phyloP scores from a whole-genome alignment of 257 asterid genomes.

The Echium plantagineum region DNA sequence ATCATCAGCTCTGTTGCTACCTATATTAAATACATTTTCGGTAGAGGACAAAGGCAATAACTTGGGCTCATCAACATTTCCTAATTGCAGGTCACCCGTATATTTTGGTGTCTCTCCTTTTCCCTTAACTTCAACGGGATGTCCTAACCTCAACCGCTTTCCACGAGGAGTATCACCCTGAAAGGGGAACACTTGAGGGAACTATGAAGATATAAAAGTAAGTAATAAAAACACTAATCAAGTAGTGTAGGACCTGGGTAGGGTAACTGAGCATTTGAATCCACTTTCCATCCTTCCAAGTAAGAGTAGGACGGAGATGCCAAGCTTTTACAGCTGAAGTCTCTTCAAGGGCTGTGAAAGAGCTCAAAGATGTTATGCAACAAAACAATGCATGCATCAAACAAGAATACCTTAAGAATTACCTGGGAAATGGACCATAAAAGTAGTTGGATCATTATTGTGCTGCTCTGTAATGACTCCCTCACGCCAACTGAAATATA shows the following conservation, averaged over 20 bases:
- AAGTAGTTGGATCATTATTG: conserved; percentile 49
- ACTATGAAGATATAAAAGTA: neutral
- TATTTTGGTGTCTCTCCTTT: neutral
- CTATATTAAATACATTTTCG: conserved; percentile 35
- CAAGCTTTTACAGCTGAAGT: too few relatives aligned
- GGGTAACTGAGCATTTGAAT: too few relatives aligned
- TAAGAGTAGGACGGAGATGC: too few relatives aligned
- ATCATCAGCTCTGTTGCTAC: conserved; percentile 38
- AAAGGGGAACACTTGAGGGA: conserved; percentile 7
- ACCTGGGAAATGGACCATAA: conserved; percentile 78
- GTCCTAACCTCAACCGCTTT: conserved; percentile 61
- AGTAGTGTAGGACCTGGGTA: neutral
- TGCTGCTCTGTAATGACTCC: conserved; percentile 74
- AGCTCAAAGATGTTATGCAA: conserved; percentile 9
- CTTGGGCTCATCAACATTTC: conserved; percentile 32
- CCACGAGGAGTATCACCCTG: conserved; percentile 84
- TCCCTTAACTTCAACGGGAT: conserved; percentile 9
- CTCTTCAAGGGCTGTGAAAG: neutral
- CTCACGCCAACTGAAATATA: conserved; percentile 68
- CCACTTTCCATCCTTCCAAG: too few relatives aligned
- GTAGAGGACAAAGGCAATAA: too few relatives aligned
- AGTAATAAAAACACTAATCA: too few relatives aligned
- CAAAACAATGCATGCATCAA: conserved; percentile 9
- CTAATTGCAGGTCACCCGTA: neutral
- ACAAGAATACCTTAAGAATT: conserved; percentile 10